These are phyloP conservation scores for Epichloe elymi DNA, from an alignment of 2,329 filamentous ascomycete genomes.

Conservation along the genomic window DNA sequence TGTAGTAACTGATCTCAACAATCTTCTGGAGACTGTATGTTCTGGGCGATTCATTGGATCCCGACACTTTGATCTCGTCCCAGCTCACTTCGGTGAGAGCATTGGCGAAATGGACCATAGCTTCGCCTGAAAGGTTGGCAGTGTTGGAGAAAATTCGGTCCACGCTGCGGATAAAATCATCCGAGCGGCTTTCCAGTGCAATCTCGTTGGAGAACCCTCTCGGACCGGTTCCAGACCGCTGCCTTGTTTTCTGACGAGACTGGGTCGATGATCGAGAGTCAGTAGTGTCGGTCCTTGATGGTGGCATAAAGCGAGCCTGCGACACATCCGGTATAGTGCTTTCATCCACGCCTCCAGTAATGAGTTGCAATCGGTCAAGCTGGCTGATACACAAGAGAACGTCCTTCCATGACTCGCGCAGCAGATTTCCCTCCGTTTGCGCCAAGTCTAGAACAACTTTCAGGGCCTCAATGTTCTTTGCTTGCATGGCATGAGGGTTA, in stretches of 20 bases:
- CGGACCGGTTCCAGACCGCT: conserved; percentile 43
- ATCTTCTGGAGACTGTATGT: conserved; percentile 97
- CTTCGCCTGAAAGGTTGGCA: conserved; percentile 80
- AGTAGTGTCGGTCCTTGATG: conserved; percentile 37
- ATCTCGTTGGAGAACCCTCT: conserved; percentile 64
- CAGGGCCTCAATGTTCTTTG: conserved; percentile 91
- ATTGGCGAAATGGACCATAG: conserved; percentile 88
- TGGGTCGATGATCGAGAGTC: conserved; percentile 57
- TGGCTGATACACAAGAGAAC: conserved; percentile 92
- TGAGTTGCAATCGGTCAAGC: conserved; percentile 85
- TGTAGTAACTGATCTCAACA: conserved; percentile 98
- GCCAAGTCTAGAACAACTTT: conserved; percentile 86
- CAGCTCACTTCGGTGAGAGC: conserved; percentile 93
- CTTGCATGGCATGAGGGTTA: conserved; percentile 87
- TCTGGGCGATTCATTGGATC: conserved; percentile 85
- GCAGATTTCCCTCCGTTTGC: conserved; percentile 78
- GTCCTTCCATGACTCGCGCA: conserved; percentile 89
- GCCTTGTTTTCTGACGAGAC: conserved; percentile 32
- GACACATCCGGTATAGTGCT: conserved; percentile 85
- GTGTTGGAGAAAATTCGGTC: conserved; percentile 97
- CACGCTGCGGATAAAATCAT: conserved; percentile 83
- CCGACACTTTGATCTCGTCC: conserved; percentile 97
- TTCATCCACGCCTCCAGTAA: conserved; percentile 89
- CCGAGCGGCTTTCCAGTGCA: conserved; percentile 80
- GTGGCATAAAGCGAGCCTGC: conserved; percentile 58